These are phyloP conservation scores for Podila horticola DNA, from an alignment of 192 early-diverging fungal species.

Conservation along the genomic window DNA sequence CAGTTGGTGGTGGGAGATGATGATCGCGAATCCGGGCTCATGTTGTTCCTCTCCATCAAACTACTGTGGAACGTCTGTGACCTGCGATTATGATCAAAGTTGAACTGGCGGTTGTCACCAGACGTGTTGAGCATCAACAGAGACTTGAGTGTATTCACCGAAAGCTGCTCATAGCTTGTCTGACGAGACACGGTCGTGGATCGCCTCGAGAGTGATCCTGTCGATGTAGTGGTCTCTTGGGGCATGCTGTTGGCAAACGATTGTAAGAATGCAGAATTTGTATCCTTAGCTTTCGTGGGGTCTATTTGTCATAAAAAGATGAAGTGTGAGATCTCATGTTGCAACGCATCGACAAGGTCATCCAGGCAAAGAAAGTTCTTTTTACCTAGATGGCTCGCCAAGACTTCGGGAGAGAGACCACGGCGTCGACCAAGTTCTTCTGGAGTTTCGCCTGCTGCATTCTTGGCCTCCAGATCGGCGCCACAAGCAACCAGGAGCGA, in stretches of 20 bases:
- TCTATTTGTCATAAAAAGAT: constrained; percentile 5
- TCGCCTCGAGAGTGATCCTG: constrained; percentile 1
- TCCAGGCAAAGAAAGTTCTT: neutral
- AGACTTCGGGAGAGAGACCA: constrained; percentile 14
- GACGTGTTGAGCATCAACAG: constrained; percentile 5
- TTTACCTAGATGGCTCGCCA: constrained; percentile 39
- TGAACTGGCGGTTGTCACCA: neutral
- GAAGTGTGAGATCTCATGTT: neutral
- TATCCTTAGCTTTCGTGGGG: constrained; percentile 15
- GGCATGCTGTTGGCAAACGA: constrained; percentile 12
- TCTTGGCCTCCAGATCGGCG: constrained; percentile 23
- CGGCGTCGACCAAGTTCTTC: constrained; percentile 39
- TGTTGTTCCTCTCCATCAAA: too few relatives aligned
- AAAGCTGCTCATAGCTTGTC: constrained; percentile 27
- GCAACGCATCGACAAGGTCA: neutral
- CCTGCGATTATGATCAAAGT: neutral
- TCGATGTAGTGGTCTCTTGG: constrained; percentile 5
- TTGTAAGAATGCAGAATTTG: constrained; percentile 9
- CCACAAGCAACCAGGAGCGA: constrained; percentile 40
- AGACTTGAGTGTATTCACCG: constrained; percentile 28
- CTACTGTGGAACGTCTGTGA: too few relatives aligned
- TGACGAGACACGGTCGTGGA: constrained; percentile 29
- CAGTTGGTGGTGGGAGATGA: too few relatives aligned
- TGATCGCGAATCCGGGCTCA: too few relatives aligned
- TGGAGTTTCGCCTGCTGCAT: constrained; percentile 31